A percentile compares a stretch with the other conserved stretches of the same genome.
Conservation (phyloP, 2,329 filamentous ascomycete species). For the Aspergillus floridensis region DNA sequence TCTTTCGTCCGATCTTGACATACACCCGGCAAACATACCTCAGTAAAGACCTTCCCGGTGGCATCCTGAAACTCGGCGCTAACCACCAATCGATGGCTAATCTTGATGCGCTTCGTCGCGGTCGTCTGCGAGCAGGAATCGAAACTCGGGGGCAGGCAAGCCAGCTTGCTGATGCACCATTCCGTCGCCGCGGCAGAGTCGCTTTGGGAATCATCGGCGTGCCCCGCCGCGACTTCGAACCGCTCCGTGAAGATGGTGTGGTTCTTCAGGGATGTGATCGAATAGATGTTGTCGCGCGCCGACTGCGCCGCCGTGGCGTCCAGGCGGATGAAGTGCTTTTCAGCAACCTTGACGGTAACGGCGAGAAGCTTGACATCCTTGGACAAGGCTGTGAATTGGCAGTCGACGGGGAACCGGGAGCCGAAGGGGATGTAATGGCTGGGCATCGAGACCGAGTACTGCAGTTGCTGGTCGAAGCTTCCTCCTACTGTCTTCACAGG, state of each 20-base stretch:
- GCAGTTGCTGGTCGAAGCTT: conserved; percentile 9
- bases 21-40: not conserved
- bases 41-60: not conserved
- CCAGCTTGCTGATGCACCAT: not conserved
- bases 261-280: conserved; percentile 11
- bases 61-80: not conserved
- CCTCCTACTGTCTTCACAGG: conserved; percentile 9
- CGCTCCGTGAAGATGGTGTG: conserved; percentile 8
- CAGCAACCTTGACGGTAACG: conserved; percentile 13
- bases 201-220: not conserved
- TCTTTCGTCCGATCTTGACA: not conserved
- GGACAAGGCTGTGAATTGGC: conserved; percentile 16
- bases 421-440: conserved; percentile 20
- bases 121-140: not conserved
- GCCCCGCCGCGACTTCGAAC: not conserved
- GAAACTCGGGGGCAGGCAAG: not conserved
- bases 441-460: conserved; percentile 21
- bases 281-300: conserved; percentile 11
- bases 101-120: not conserved
- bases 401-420: conserved; percentile 19
- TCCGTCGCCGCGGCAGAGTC: not conserved
- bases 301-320: conserved; percentile 19
- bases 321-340: conserved; percentile 18
- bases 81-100: not conserved
- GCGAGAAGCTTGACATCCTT: conserved; percentile 10